These are phyloP conservation scores for Russula sp. DNA, from an alignment of 768 basidiomycete genomes.

Conservation along the genomic window DNA sequence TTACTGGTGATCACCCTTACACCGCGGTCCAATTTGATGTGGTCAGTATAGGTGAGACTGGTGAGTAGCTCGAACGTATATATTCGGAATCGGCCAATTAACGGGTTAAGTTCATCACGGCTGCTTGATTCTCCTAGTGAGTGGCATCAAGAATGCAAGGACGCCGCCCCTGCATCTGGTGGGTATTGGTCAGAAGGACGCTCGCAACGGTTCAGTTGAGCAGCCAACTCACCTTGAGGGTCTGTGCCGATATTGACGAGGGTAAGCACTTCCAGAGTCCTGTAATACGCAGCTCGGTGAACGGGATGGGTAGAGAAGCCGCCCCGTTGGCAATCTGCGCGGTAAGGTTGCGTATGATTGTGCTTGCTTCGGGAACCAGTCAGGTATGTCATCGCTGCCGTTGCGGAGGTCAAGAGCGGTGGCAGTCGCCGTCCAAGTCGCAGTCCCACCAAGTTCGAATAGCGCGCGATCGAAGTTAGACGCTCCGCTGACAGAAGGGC, in stretches of 20 bases:
- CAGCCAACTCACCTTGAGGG: neutral
- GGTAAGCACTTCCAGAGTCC: neutral
- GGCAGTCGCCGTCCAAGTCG: neutral
- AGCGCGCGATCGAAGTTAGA: neutral
- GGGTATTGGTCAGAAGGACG: neutral
- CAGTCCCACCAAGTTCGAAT: neutral
- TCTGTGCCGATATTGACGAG: neutral
- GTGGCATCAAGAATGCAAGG: neutral
- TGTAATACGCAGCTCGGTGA: neutral
- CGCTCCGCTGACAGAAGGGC: neutral
- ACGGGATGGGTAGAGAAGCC: neutral
- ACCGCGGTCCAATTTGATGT: neutral
- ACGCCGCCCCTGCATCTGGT: neutral
- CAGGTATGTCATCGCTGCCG: neutral
- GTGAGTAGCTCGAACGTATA: neutral
- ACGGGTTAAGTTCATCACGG: neutral
- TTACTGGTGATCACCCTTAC: neutral
- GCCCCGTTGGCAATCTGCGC: neutral
- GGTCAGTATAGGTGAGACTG: neutral
- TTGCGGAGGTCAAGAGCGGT: neutral
- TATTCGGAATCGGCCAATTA: neutral
- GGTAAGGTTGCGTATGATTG: neutral
- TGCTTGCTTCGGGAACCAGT: neutral
- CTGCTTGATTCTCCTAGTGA: neutral
- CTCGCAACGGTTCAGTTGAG: neutral